Percentiles rank a stretch among this genome's conserved stretches.
Conservation (phyloP, 1,284 basidiomycete genomes). For the Fistulina hepatica region DNA sequence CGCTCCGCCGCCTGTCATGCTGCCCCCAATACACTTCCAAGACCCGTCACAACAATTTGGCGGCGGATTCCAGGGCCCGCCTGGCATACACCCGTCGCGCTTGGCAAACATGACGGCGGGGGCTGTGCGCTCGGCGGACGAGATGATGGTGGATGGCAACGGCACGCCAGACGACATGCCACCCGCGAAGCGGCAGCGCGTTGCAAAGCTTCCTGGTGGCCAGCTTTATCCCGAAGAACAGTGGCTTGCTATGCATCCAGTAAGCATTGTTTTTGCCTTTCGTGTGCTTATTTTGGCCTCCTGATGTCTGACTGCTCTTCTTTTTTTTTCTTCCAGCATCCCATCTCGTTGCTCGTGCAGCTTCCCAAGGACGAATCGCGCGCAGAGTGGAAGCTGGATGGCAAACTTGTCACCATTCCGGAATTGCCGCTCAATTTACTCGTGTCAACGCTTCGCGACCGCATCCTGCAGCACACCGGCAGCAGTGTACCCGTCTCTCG, state of each 20-base stretch:
- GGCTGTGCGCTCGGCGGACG: constrained; percentile 62
- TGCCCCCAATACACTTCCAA: constrained; percentile 73
- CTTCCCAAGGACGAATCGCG: constrained; percentile 71
- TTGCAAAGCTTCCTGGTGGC: constrained; percentile 73
- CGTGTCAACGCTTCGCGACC: constrained; percentile 80
- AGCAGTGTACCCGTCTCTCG: constrained; percentile 67
- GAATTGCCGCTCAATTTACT: constrained; percentile 75
- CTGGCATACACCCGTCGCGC: constrained; percentile 22
- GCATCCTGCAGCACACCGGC: constrained; percentile 67
- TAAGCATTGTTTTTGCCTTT: constrained; percentile 24
- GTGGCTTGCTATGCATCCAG: constrained; percentile 83
- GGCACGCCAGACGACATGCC: constrained; percentile 47
- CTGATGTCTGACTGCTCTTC: constrained; percentile 3
- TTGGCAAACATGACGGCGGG: constrained; percentile 46
- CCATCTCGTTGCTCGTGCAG: constrained; percentile 75
- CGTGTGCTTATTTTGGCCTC: too few relatives aligned
- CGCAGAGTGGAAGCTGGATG: constrained; percentile 88
- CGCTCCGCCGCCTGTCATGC: constrained; percentile 61
- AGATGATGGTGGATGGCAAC: constrained; percentile 67
- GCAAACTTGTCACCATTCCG: constrained; percentile 60
- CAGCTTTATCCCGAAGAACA: constrained; percentile 74
- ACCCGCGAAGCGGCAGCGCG: constrained; percentile 72
- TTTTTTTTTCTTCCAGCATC: constrained; percentile 39
- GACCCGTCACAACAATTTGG: constrained; percentile 70
- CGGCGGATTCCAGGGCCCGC: constrained; percentile 43